Conservation (phyloP, 1,284 basidiomycete genomes). For the Agaricales sp. region DNA sequence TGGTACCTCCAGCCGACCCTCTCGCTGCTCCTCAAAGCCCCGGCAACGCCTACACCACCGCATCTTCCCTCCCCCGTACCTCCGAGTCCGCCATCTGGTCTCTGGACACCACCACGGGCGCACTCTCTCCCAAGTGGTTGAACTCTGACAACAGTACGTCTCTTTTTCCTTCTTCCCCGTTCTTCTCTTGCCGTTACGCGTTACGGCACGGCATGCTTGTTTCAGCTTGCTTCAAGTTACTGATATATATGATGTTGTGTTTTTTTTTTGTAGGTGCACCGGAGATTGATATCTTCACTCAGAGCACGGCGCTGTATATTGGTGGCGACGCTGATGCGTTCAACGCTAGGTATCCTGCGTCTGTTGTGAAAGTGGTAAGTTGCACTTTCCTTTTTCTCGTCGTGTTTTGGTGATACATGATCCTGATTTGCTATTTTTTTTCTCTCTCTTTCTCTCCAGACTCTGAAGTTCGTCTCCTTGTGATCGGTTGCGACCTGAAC, state of each 20-base stretch:
- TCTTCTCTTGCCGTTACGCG: no score
- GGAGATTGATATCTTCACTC: not conserved
- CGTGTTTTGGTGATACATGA: no score
- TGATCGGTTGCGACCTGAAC: no score
- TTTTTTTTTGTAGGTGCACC: not conserved
- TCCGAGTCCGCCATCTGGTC: not conserved
- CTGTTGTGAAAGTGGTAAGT: not conserved
- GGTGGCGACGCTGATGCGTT: not conserved
- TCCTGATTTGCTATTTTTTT: no score
- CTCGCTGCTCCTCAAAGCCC: not conserved
- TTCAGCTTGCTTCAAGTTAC: no score
- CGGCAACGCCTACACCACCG: not conserved
- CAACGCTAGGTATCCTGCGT: not conserved
- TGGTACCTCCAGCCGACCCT: no score
- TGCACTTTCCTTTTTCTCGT: no score
- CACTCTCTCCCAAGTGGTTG: not conserved
- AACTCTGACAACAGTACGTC: not conserved
- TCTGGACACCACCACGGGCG: not conserved
- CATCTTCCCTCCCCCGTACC: not conserved
- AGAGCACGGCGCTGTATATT: not conserved
- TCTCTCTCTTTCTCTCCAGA: no score
- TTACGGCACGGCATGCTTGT: no score
- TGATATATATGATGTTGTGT: not conserved
- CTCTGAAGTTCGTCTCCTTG: no score
- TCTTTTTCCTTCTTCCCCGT: not conserved